These are phyloP conservation scores for Paxillus rubicundulus DNA, from an alignment of 768 basidiomycete genomes.

Conservation along the genomic window DNA sequence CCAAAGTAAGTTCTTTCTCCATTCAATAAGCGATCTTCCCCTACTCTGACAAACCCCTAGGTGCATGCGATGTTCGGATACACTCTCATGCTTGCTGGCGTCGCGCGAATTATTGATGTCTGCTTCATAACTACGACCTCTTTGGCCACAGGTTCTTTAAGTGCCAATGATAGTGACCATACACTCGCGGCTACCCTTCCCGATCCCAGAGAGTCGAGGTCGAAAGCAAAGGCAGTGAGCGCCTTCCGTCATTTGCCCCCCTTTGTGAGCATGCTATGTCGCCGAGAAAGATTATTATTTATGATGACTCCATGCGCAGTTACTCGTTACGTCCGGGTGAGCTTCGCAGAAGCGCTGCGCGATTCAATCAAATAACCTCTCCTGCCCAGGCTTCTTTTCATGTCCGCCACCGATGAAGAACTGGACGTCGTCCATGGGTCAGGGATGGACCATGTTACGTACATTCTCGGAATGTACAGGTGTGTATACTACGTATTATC, in stretches of 20 bases:
- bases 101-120: slow-evolving; percentile 78
- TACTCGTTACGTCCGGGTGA: slow-evolving; percentile 73
- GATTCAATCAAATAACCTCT: neutral
- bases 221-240: slow-evolving; percentile 40
- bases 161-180: slow-evolving; percentile 67
- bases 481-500: slow-evolving; percentile 25
- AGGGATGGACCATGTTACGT: slow-evolving; percentile 91
- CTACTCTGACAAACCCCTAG: slow-evolving; percentile 32
- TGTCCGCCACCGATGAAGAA: slow-evolving; percentile 94
- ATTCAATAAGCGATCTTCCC: neutral
- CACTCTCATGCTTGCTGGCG: slow-evolving; percentile 80
- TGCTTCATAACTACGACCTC: slow-evolving; percentile 61
- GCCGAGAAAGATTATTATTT: slow-evolving; percentile 1
- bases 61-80: slow-evolving; percentile 85
- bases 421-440: slow-evolving; percentile 62
- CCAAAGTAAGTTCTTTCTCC: slow-evolving; percentile 48
- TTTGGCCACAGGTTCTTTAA: slow-evolving; percentile 23
- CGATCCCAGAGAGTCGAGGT: slow-evolving; percentile 14
- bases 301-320: slow-evolving; percentile 35
- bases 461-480: slow-evolving; percentile 83
- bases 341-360: slow-evolving; percentile 6
- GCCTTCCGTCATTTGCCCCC: slow-evolving; percentile 88
- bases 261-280: slow-evolving; percentile 56
- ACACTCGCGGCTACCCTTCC: slow-evolving; percentile 48
- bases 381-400: slow-evolving; percentile 66